Conservation (phyloP, 106 monocot species). For the Vanilla planifolia region DNA sequence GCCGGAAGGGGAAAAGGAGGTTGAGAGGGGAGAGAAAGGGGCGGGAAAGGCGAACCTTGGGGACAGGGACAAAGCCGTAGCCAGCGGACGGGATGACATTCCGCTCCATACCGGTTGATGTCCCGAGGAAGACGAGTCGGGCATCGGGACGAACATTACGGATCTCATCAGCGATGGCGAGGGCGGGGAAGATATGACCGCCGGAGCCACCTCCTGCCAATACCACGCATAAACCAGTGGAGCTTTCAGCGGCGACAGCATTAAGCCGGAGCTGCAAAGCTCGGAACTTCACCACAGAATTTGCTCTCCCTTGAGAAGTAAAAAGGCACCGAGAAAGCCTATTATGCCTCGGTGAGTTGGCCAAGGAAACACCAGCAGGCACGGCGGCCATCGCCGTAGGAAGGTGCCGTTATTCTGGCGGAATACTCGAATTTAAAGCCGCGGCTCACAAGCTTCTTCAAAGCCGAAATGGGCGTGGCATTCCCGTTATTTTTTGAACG, state of each 20-base stretch:
- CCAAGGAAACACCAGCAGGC: background rate
- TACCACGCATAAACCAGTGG: conserved; percentile 8
- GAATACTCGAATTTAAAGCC: background rate
- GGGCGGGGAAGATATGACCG: conserved; percentile 38
- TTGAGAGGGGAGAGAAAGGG: conserved; percentile 25
- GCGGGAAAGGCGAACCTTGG: conserved; percentile 13
- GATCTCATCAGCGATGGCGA: conserved; percentile 40
- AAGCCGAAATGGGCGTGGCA: background rate
- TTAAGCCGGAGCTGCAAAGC: background rate
- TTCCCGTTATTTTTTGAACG: background rate
- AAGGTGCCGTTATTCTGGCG: background rate
- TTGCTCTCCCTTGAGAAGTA: background rate
- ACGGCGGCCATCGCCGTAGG: conserved; percentile 1
- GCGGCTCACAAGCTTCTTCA: background rate
- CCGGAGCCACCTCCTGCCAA: conserved; percentile 34
- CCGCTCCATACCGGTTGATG: conserved; percentile 20
- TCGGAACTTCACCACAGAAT: background rate
- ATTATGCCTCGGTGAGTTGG: too few species aligned
- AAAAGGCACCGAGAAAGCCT: background rate
- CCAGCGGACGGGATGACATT: conserved; percentile 24
- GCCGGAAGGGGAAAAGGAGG: conserved; percentile 31
- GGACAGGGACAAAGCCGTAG: conserved; percentile 17
- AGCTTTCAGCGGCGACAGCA: background rate
- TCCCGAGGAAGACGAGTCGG: conserved; percentile 26
- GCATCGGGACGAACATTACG: conserved; percentile 1